Conservation (phyloP, 2,329 filamentous ascomycete genomes). For the Laburnicola sp. region DNA sequence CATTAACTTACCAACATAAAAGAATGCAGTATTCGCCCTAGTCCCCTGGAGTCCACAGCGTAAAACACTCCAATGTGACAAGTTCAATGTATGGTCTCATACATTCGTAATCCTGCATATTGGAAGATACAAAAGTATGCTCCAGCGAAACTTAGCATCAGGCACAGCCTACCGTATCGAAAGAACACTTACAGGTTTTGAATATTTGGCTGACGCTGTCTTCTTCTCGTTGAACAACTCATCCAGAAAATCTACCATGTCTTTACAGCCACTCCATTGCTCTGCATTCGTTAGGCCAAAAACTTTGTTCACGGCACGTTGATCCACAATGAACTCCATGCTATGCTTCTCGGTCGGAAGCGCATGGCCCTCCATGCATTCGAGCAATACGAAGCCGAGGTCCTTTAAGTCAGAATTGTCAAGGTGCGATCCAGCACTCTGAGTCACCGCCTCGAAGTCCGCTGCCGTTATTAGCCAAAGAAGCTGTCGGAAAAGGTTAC, state of each 20-base stretch:
- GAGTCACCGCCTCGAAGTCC: conserved; percentile 9
- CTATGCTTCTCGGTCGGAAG: conserved; percentile 1
- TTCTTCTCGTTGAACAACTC: conserved; percentile 16
- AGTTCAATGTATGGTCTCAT: conserved; percentile 8
- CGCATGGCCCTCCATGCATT: conserved; percentile 18
- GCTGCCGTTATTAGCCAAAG: conserved; percentile 1
- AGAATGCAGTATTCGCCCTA: background rate
- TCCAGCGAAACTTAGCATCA: background rate
- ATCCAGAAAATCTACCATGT: conserved; percentile 19
- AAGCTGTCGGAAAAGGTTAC: background rate
- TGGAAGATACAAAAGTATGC: conserved; percentile 3
- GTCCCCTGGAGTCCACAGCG: background rate
- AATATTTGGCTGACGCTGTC: background rate
- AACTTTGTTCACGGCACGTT: conserved; percentile 14
- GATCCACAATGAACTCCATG: conserved; percentile 10
- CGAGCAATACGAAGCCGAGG: conserved; percentile 17
- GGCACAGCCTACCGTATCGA: background rate
- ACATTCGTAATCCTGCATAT: background rate
- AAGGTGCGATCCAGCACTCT: background rate
- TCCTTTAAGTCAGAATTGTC: conserved; percentile 10
- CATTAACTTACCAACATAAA: background rate
- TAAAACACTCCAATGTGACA: conserved; percentile 1
- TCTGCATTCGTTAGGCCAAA: conserved; percentile 14
- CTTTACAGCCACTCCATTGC: conserved; percentile 19
- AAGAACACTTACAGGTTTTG: background rate